Evolutionary conservation across 2,329 filamentous ascomycete genomes (phyloP), one percentile per base, ranked within the genome.

Genomic region (Colletotrichum orbiculare): DNA sequence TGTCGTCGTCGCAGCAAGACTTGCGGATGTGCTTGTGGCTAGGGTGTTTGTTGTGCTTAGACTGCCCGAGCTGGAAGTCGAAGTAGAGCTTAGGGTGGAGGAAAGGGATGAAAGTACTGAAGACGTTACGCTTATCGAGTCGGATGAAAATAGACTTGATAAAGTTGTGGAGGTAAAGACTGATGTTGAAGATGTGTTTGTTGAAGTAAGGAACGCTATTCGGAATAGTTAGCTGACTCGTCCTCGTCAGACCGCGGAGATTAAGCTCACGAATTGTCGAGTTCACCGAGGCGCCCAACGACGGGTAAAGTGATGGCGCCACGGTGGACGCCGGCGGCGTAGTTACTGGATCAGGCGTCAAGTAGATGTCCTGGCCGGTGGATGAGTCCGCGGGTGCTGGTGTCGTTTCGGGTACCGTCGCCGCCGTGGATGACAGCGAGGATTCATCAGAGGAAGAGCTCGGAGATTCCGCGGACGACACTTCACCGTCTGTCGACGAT

Each of bases 281-380:
- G 46, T 74, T 73, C 39, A 64, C 69, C 34, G 54, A 37, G 7
- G 67, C 69, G 38, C 63, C 64, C 45, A 69, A 67, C n/a, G 54
- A 60, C n/a, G 54, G 52, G 46, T 62, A 59, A 8, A 52, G 54
- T 45, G 67, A 67, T 17, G 64, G 57, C 17, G 54, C 60, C n/a
- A 61, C 58, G 25, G 54, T 58, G 2, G 54, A 52, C 11, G 56
- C 57, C 9, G 66, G 38, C 12, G 37, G 37, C n/a, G 59, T 54
- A 64, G 70, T 69, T 13, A 66, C 75, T 72, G 69, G 75, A 73
- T 71, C 59, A 69, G 76, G 73, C 68, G 75, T 76, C 73, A 75
- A 60, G 50, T 63, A 52, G 35, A 50, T 37, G 15, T 46, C 64
- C 48, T 66, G 64, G 59, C 64, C 64, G n/a, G 54, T 17, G 54